phyloP scores from a whole-genome alignment of 495 filamentous ascomycete species.

The Coniosporium apollinis region DNA sequence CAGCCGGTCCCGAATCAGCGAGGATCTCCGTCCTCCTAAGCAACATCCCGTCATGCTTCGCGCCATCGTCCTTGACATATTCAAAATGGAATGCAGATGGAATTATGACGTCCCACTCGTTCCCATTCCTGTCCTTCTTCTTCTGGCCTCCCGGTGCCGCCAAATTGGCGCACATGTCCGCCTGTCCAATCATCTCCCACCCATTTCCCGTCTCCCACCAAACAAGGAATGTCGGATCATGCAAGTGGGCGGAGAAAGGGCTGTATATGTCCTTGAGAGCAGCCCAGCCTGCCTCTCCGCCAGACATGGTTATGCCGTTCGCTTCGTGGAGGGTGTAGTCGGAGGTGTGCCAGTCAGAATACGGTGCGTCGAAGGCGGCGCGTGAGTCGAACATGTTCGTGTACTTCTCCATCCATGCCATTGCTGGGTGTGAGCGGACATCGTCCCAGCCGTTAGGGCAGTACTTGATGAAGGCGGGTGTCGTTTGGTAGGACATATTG shows the following conservation, averaged over 20 bases:
- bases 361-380: not conserved
- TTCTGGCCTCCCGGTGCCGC: slow-evolving; percentile 2
- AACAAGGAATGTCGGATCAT: slow-evolving; percentile 4
- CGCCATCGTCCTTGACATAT: slow-evolving; percentile 2
- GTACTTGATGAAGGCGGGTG: slow-evolving; percentile 5
- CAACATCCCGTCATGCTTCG: slow-evolving; percentile 1
- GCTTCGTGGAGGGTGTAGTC: slow-evolving; percentile 4
- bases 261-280: slow-evolving; percentile 4
- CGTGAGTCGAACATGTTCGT: slow-evolving; percentile 5
- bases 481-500: not conserved
- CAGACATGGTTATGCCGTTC: slow-evolving; percentile 4
- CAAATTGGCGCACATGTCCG: slow-evolving; percentile 5
- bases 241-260: slow-evolving; percentile 6
- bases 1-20: slow-evolving; percentile 5
- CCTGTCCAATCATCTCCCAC: slow-evolving; percentile 6
- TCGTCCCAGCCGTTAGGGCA: slow-evolving; percentile 3
- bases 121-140: slow-evolving; percentile 4
- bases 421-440: slow-evolving; percentile 6
- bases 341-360: not conserved
- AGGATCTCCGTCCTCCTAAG: slow-evolving; percentile 7
- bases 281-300: slow-evolving; percentile 6
- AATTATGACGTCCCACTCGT: slow-evolving; percentile 7
- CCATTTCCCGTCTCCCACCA: slow-evolving; percentile 5
- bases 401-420: slow-evolving; percentile 7
- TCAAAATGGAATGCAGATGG: slow-evolving; percentile 3